A percentile compares a stretch with the other conserved stretches of the same genome.
Conservation (phyloP, 2,329 filamentous ascomycete genomes). For the Colletotrichum sp. region DNA sequence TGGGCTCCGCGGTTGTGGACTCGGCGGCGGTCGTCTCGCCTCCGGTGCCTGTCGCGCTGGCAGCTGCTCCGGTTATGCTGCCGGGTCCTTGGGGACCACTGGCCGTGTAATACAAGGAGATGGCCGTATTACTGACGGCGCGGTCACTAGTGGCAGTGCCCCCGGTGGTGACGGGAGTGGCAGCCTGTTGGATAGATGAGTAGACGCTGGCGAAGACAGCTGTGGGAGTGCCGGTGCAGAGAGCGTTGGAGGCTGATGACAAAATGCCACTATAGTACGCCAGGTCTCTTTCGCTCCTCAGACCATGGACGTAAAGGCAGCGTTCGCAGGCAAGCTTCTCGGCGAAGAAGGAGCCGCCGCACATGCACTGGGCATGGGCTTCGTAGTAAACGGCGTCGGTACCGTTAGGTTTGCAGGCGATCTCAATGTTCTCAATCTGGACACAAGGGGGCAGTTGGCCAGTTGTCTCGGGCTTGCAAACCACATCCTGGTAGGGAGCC, state of each 20-base stretch:
- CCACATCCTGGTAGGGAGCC: conserved; percentile 7
- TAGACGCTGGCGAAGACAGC: conserved; percentile 40
- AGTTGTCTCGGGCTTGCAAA: conserved; percentile 19
- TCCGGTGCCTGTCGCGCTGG: conserved; percentile 36
- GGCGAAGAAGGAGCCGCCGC: conserved; percentile 45
- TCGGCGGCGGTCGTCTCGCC: not conserved
- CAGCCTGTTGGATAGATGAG: conserved; percentile 28
- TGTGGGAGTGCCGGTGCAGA: conserved; percentile 44
- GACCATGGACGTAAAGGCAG: conserved; percentile 46
- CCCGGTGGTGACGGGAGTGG: conserved; percentile 33
- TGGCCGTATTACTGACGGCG: conserved; percentile 40
- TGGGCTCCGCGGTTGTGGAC: not conserved
- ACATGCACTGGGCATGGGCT: conserved; percentile 28
- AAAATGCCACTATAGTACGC: conserved; percentile 39
- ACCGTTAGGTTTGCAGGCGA: conserved; percentile 33
- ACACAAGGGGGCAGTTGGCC: conserved; percentile 31
- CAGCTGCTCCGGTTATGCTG: conserved; percentile 44
- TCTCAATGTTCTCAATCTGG: conserved; percentile 32
- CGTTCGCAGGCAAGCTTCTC: conserved; percentile 47
- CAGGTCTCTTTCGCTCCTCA: conserved; percentile 38
- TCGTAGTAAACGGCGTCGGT: conserved; percentile 26
- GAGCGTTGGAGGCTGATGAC: conserved; percentile 33
- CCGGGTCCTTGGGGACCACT: conserved; percentile 43
- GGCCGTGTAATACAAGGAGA: conserved; percentile 48
- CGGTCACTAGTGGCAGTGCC: conserved; percentile 35